Evolutionary conservation across 305 asterid genomes (phyloP), one percentile per base, ranked within the genome.

Genomic region (Salvia sclarea): DNA sequence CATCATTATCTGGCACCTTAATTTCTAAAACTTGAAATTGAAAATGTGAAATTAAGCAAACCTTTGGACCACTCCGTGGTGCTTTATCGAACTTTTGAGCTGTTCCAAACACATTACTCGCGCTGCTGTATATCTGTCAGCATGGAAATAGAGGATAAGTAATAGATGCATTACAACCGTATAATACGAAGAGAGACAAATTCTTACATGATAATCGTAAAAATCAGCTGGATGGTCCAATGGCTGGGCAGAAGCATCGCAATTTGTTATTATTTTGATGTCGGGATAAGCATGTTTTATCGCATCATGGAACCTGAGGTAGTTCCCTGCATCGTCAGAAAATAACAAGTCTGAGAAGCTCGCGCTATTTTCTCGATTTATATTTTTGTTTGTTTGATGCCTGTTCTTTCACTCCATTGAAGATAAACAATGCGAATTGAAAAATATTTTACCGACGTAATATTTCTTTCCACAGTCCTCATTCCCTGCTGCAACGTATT

Each of bases 161-260:
- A 52, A 63, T 14, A 24, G 43, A 30, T 14, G 14, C 16, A 20
- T 6, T 14, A 14, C 16, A 20, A 2, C 48, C 48, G 30, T 37
- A 74, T 40, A 41, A 41, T n/a, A 47, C 24, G 63, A 60, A 18
- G 21, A 38, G 45, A 56, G 30, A 45, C 10, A 28, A 53, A 30
- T 68, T 61, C 88, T 78, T 75, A 91, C 99, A 71, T 94, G 99
- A 80, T 81, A 94, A 73, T 94, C 99, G 58, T 86, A 91, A 37
- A 81, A 76, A 78, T 94, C 89, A 49, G 99, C 98, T 40, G 97
- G 98, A 79, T 94, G 99, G 66, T 91, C 88, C 89, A 91, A 75
- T 0, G 79, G 85, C 59, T 11, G 13, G 55, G 83, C 62, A 52
- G 99, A 91, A 31, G 80, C 96, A 68, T 94, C 98, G 73, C 98